Percentiles rank a stretch among this genome's conserved stretches.
Conservation (phyloP, 2,329 filamentous ascomycete species). For the Diaporthe capsici region DNA sequence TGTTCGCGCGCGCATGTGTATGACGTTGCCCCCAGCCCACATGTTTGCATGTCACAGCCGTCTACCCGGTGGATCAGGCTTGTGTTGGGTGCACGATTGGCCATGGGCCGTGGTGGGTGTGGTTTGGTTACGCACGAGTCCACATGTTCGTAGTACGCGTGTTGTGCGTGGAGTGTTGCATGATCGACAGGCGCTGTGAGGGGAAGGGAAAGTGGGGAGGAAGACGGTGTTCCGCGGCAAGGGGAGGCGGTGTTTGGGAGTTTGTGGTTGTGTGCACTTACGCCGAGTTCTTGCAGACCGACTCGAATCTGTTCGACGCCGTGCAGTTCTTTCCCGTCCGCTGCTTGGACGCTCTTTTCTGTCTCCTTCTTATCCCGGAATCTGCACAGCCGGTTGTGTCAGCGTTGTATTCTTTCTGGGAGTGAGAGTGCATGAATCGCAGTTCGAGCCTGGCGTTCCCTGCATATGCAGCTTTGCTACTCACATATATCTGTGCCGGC, state of each 20-base stretch:
- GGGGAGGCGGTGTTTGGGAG: not conserved
- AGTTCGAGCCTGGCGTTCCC: no score
- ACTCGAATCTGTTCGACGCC: slow-evolving; percentile 89
- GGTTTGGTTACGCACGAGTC: slow-evolving; percentile 2
- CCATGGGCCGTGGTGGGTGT: not conserved
- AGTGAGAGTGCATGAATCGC: not conserved
- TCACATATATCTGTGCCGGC: slow-evolving; percentile 61
- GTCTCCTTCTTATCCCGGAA: slow-evolving; percentile 90
- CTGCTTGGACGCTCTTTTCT: slow-evolving; percentile 87
- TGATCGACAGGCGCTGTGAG: slow-evolving; percentile 27
- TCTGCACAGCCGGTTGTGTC: not conserved
- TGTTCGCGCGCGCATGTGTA: slow-evolving; percentile 47
- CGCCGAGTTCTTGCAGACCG: slow-evolving; percentile 89
- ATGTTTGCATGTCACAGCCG: slow-evolving; percentile 1
- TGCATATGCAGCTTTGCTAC: not conserved
- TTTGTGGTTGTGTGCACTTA: slow-evolving; percentile 24
- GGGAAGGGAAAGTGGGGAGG: slow-evolving; percentile 43
- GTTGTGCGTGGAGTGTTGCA: slow-evolving; percentile 27
- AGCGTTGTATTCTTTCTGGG: not conserved
- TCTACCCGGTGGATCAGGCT: not conserved
- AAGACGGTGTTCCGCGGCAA: not conserved
- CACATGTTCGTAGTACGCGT: slow-evolving; percentile 30
- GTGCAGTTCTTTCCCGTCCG: slow-evolving; percentile 86
- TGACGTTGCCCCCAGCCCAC: slow-evolving; percentile 26
- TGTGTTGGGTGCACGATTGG: not conserved